Base-by-base conservation (phyloP, 441 rosid genomes). In the Populus hybrid region DNA sequence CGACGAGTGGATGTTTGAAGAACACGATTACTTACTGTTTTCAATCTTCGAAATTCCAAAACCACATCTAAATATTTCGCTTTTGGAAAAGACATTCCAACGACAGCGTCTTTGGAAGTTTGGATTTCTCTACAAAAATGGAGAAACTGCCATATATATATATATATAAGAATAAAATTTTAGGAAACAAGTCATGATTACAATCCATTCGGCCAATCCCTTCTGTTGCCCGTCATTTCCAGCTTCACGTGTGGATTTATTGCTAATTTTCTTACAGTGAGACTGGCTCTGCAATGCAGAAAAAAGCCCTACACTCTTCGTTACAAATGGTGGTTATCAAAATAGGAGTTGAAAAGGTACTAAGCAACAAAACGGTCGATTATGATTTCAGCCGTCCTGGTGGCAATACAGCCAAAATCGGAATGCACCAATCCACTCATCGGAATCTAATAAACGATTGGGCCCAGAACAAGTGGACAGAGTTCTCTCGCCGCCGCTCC, bases 301-400 rank as follows among this genome's bases (percentile, higher is more conserved):
- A 35, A 35, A 35, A 35, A 30, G 3, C 38, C 38, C 38, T 30
- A 30, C 7, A 57, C 21, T 57, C n/a, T 14, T 20, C 10, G 16
- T 12, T 20, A 2, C 5, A 57, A 57, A 9, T 35, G 8, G 16
- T 40, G 23, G 38, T n/a, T 24, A 14, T 24, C 64, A 71, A 1
- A 73, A 30, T n/a, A 18, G 59, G 57, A 42, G 35, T 69, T 64
- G 68, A 66, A 18, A 10, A 30, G 26, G 28, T 70, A 64, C 71
- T 50, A 65, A 57, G 68, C 59, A 77, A 42, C 78, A 79, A 79
- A 77, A 75, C 46, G 32, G 67, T 77, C 81, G 61, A 80, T 78
- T 69, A 30, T 26, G 8, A 9, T 4, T 20, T 28, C 46, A 71
- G 72, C 10, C 72, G 63, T 38, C 66, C 24, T 66, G 26, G 34